phyloP scores from a whole-genome alignment of 106 monocot genomes.

The Vanilla planifolia region DNA sequence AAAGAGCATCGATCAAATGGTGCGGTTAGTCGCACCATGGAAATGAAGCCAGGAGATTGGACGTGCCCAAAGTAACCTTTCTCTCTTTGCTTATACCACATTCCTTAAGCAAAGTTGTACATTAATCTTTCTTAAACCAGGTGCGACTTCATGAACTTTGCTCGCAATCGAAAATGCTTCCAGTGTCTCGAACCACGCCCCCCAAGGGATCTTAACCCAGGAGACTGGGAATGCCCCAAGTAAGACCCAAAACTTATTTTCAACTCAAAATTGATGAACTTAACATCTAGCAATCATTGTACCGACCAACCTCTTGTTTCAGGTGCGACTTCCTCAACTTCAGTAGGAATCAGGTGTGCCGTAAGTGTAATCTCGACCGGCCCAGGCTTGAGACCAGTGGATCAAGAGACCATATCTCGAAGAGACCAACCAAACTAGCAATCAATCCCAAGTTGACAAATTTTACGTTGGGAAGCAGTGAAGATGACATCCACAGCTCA shows the following conservation, averaged over 20 bases:
- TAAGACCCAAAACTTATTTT: slow-evolving; percentile 4
- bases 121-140: slow-evolving; percentile 20
- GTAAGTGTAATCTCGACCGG: slow-evolving; percentile 40
- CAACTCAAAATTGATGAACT: no score
- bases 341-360: slow-evolving; percentile 42
- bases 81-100: no score
- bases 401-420: slow-evolving; percentile 20
- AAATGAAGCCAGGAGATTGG: slow-evolving; percentile 97
- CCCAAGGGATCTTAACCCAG: slow-evolving; percentile 39
- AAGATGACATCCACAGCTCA: neutral
- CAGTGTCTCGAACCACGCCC: slow-evolving; percentile 41
- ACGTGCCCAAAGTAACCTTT: slow-evolving; percentile 53
- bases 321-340: slow-evolving; percentile 70
- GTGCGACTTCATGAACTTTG: slow-evolving; percentile 66
- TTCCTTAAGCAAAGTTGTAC: neutral
- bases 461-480: slow-evolving; percentile 8
- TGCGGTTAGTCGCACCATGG: slow-evolving; percentile 15
- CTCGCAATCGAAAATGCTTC: slow-evolving; percentile 52
- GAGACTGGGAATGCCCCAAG: slow-evolving; percentile 75
- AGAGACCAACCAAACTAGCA: slow-evolving; percentile 1
- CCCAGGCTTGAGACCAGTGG: slow-evolving; percentile 19
- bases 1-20: slow-evolving; percentile 57
- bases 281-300: no score
- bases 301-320: neutral
- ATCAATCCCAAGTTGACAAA: neutral